Evolutionary conservation across 2,329 filamentous ascomycete genomes (phyloP).

Genomic region (Botrytis fabae): DNA sequence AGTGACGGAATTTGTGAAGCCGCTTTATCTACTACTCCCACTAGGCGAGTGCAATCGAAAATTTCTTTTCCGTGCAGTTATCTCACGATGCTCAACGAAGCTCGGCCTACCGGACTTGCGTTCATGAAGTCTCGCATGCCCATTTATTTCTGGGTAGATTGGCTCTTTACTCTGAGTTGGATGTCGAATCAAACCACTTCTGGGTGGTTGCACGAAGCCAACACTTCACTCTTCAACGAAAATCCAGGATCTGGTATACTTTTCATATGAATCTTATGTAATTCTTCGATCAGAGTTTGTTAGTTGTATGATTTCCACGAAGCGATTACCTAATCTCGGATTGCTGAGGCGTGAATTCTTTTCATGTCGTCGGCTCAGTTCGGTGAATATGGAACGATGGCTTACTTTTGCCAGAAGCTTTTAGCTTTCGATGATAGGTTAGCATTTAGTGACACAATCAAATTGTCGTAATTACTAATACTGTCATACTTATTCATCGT

Average conservation of each 20-base stretch:
- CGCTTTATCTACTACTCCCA: neutral
- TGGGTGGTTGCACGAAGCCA: neutral
- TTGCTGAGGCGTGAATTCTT: neutral
- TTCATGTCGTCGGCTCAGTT: neutral
- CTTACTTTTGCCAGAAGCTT: neutral
- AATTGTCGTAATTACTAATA: too few species aligned
- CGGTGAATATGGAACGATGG: neutral
- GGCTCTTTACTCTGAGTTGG: neutral
- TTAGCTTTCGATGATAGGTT: neutral
- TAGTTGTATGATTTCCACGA: neutral
- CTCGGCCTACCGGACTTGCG: neutral
- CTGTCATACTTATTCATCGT: neutral
- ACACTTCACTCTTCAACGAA: neutral
- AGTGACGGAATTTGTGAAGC: neutral
- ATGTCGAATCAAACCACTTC: neutral
- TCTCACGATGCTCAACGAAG: neutral
- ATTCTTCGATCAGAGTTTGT: neutral
- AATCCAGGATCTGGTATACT: neutral
- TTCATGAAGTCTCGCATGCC: neutral
- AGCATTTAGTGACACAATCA: neutral
- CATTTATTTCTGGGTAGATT: neutral
- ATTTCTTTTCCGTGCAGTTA: neutral
- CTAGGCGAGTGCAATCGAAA: neutral
- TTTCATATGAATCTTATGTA: neutral
- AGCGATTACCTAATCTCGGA: accelerated